Conservation (phyloP, 257 asterid species). For the Jacaranda mimosifolia region DNA sequence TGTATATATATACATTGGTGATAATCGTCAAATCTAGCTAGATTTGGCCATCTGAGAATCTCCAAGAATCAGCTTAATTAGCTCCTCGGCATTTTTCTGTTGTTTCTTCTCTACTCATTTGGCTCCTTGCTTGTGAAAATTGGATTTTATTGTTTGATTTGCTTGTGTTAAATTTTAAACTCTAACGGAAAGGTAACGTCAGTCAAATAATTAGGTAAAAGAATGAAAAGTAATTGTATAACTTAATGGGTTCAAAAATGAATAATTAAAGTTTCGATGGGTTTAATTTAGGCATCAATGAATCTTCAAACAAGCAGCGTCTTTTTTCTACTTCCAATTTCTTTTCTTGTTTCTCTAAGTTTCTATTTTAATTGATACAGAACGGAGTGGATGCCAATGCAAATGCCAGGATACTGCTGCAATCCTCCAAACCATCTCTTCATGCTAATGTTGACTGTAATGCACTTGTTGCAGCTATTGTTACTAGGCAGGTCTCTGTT, state of each 20-base stretch:
- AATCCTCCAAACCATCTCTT: constrained; percentile 78
- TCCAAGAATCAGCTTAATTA: no score
- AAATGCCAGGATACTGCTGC: constrained; percentile 71
- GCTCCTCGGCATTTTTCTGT: no score
- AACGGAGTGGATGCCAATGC: constrained; percentile 72
- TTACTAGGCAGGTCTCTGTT: constrained; percentile 62
- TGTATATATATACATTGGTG: not conserved
- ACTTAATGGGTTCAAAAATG: not conserved
- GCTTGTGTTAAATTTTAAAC: not conserved
- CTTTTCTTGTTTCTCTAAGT: not conserved
- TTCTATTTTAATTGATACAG: constrained; percentile 43
- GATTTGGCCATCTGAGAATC: not conserved
- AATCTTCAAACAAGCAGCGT: not conserved
- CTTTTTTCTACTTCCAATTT: not conserved
- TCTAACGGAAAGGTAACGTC: not conserved
- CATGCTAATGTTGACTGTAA: constrained; percentile 75
- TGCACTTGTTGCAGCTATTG: constrained; percentile 74
- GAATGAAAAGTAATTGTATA: not conserved
- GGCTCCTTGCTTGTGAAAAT: not conserved
- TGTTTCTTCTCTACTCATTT: not conserved
- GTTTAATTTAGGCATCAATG: not conserved
- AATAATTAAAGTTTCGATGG: not conserved
- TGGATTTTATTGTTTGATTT: not conserved
- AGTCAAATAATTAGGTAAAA: not conserved
- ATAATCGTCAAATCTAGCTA: not conserved